Conservation (phyloP, 805 yeast genomes). For the Starmerella scarabaei region DNA sequence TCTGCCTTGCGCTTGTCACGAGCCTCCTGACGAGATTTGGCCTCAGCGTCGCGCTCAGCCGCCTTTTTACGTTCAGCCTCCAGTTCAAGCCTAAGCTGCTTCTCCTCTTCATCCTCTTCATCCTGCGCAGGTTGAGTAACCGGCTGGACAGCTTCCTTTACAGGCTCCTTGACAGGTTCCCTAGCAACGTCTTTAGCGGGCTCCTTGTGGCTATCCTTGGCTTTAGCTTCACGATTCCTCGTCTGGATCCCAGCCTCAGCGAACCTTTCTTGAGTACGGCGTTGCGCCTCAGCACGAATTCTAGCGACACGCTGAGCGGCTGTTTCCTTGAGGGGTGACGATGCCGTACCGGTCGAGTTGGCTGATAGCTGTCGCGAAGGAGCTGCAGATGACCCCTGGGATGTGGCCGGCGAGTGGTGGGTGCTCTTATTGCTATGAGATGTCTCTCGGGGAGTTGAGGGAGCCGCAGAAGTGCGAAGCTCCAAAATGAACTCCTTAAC, state of each 20-base stretch:
- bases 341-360: not conserved
- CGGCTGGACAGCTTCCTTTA: too few species aligned
- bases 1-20: constrained; percentile 26
- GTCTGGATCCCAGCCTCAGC: constrained; percentile 21
- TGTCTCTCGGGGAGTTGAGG: not conserved
- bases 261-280: constrained; percentile 21
- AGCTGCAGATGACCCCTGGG: constrained; percentile 2
- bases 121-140: constrained; percentile 24
- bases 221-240: not conserved
- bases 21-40: constrained; percentile 21
- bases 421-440: constrained; percentile 16
- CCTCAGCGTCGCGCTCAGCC: constrained; percentile 26
- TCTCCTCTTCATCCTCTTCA: constrained; percentile 31
- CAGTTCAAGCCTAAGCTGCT: constrained; percentile 27
- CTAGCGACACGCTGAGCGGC: constrained; percentile 23
- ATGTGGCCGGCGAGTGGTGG: constrained; percentile 7
- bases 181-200: too few species aligned
- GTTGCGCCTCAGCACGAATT: constrained; percentile 23
- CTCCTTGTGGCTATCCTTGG: not conserved
- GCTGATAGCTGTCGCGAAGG: not conserved
- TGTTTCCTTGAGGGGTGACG: constrained; percentile 15
- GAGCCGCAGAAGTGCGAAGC: constrained; percentile 27
- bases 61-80: constrained; percentile 31
- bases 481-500: constrained; percentile 51
- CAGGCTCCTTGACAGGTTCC: too few species aligned